phyloP scores from a whole-genome alignment of 345 rosid species.

The Moricandia moricandioides region DNA sequence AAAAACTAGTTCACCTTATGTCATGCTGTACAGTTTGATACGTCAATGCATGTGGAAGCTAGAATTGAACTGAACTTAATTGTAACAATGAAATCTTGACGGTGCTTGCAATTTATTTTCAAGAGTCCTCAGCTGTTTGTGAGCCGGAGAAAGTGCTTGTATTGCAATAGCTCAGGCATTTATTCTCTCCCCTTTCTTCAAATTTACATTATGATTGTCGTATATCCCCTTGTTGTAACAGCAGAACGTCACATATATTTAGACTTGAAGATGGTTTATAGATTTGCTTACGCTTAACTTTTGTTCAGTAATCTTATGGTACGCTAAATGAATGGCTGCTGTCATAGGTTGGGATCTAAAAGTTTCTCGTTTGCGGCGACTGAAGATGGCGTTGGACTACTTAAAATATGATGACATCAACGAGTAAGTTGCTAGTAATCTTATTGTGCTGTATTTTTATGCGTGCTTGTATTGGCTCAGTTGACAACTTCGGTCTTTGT shows the following conservation, averaged over 20 bases:
- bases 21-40: conserved; percentile 10
- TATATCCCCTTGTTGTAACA: conserved; percentile 1
- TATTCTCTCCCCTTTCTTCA: neutral
- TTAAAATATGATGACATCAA: conserved; percentile 83
- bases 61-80: neutral
- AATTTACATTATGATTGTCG: conserved; percentile 6
- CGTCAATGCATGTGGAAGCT: conserved; percentile 14
- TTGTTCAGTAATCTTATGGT: conserved; percentile 23
- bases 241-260: conserved; percentile 7
- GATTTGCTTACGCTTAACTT: conserved; percentile 11
- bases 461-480: conserved; percentile 11
- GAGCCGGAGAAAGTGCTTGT: conserved; percentile 20
- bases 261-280: conserved; percentile 22
- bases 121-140: conserved; percentile 12
- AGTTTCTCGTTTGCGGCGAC: conserved; percentile 70
- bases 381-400: conserved; percentile 81
- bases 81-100: neutral
- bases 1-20: conserved; percentile 12
- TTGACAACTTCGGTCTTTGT: conserved; percentile 7
- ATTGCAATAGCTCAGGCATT: neutral
- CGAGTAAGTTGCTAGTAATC: conserved; percentile 52
- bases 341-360: conserved; percentile 84
- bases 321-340: conserved; percentile 31
- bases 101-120: conserved; percentile 1
- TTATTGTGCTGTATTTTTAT: conserved; percentile 6